Evolutionary conservation across 1,284 basidiomycete species (phyloP), one percentile per base, ranked within the genome.

Genomic region (Cystobasidiaceae sp.): DNA sequence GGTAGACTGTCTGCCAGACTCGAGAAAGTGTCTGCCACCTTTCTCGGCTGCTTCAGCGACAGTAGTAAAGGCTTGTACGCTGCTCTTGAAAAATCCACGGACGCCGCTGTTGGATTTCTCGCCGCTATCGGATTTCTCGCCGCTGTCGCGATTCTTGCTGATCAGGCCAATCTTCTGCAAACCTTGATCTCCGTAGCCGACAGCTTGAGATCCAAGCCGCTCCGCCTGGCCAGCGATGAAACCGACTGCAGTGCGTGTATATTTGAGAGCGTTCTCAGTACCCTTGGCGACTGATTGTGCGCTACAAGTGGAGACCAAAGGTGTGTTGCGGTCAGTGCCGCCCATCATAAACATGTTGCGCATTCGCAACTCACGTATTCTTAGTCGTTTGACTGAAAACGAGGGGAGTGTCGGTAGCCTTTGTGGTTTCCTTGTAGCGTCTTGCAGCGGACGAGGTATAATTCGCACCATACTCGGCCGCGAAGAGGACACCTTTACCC

Each of bases 41-140:
- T 71, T 68, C 39, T 77, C 76, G n/a, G 76, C 54, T 6, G 75
- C 73, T 37, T 78, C 76, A 7, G 74, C 68, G 11, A 78, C 71
- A 6, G 73, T 73, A 62, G 72, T 49, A 0, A 39, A 28, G 9
- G 61, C 61, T 37, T 37, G 30, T n/a, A 77, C 68, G 0, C 73
- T 70, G 41, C 74, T 71, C 28, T 73, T 73, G 65, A 77, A 58
- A 17, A 74, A 67, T 4, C 76, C 76, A n/a, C 71, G 66, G 34
- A 75, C 65, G 1, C 76, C 76, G 3, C 57, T 73, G 8, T 74
- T 74, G 1, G 72, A 51, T 0, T 68, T 45, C 9, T 63, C 66
- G 2, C 50, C 52, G 1, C 69, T 56, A 4, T 48, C 33, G n/a
- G n/a, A n/a, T n/a, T n/a, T n/a, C n/a, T n/a, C n/a, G n/a, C n/a